phyloP scores from a whole-genome alignment of 768 basidiomycete species.

The Russula compacta region DNA sequence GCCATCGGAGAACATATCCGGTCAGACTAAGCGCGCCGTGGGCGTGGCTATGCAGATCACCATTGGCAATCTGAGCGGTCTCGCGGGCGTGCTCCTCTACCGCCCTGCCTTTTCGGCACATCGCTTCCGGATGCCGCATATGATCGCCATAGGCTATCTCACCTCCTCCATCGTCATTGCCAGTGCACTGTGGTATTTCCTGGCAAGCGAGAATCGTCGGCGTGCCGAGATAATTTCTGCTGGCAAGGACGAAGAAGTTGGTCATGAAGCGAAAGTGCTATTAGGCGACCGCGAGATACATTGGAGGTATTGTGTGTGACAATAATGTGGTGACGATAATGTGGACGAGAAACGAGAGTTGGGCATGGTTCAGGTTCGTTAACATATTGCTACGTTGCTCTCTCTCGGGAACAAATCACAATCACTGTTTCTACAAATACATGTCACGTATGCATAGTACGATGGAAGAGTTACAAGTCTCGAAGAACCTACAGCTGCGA shows the following conservation, averaged over 20 bases:
- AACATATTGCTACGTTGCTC: background rate
- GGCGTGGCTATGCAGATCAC: conserved; percentile 57
- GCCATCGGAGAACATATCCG: conserved; percentile 61
- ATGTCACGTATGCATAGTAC: background rate
- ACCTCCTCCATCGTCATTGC: conserved; percentile 38
- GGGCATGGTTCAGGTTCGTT: too few species aligned
- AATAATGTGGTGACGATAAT: too few species aligned
- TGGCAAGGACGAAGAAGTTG: conserved; percentile 15
- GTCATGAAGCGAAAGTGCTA: conserved; percentile 19
- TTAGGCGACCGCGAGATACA: conserved; percentile 26
- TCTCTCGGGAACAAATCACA: background rate
- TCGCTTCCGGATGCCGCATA: conserved; percentile 45
- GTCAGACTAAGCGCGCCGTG: conserved; percentile 56
- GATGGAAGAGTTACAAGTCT: background rate
- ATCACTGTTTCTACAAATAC: background rate
- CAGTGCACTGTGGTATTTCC: conserved; percentile 37
- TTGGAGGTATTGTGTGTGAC: conserved; percentile 15
- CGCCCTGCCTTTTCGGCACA: conserved; percentile 39
- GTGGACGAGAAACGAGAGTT: background rate
- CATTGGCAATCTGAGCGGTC: conserved; percentile 51
- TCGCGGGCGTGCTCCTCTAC: conserved; percentile 50
- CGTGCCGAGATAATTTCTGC: conserved; percentile 28
- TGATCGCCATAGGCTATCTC: conserved; percentile 50
- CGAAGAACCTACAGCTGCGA: background rate
- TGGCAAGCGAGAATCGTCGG: conserved; percentile 42